Conservation (phyloP, 805 yeast genomes). For the Kodamaea nitidulidarum region DNA sequence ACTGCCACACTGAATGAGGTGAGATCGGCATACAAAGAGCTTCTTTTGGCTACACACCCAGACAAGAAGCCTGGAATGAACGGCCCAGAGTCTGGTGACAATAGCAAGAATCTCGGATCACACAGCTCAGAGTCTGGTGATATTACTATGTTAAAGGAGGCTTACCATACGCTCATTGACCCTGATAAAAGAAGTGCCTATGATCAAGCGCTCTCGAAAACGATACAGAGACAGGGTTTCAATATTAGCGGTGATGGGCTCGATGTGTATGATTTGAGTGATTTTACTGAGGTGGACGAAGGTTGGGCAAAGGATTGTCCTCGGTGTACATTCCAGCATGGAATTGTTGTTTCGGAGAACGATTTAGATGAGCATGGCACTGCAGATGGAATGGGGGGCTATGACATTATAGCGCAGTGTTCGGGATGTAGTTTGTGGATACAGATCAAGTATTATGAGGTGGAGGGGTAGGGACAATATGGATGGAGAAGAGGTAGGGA, state of each 20-base stretch:
- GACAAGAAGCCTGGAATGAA: conserved; percentile 46
- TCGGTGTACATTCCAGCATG: conserved; percentile 49
- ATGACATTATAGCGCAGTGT: conserved; percentile 75
- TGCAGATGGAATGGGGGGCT: conserved; percentile 48
- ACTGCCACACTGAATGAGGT: conserved; percentile 40
- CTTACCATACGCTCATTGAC: conserved; percentile 56
- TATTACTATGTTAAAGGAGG: conserved; percentile 47
- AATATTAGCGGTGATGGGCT: conserved; percentile 60
- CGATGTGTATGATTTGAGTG: conserved; percentile 63
- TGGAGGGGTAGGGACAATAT: too few relatives aligned
- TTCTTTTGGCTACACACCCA: conserved; percentile 68
- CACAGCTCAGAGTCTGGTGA: conserved; percentile 17
- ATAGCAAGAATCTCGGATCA: conserved; percentile 11
- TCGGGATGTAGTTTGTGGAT: conserved; percentile 83
- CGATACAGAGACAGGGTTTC: conserved; percentile 34
- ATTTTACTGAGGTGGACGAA: conserved; percentile 44
- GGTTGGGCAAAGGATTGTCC: conserved; percentile 58
- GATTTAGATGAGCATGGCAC: conserved; percentile 56
- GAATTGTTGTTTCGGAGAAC: conserved; percentile 58
- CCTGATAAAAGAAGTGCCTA: conserved; percentile 42
- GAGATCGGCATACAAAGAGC: conserved; percentile 58
- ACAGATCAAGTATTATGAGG: conserved; percentile 63
- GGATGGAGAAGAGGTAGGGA: too few relatives aligned
- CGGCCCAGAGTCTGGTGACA: conserved; percentile 15
- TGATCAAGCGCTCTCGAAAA: conserved; percentile 42